Base-by-base conservation (phyloP, 75 land plant species). In the Sequoiadendron giganteum region DNA sequence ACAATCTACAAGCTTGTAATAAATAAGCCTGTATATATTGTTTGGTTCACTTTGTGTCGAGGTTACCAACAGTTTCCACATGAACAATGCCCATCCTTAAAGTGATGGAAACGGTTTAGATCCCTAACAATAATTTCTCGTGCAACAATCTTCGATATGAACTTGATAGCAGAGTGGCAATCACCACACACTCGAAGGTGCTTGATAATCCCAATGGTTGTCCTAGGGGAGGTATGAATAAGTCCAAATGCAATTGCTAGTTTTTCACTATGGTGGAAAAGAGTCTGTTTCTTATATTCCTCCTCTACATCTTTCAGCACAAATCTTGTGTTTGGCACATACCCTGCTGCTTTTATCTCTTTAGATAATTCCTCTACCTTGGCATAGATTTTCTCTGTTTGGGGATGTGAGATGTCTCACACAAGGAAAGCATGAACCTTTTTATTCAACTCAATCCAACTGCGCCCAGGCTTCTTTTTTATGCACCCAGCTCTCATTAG, bases 141-240 rank as follows among this genome's bases (percentile, higher is more conserved):
- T 45, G 25, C 55, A 47, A 48, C 88, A 19, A 87, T 77, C 55
- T 81, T 81, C 25, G 86, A 80, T 83, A 80, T 78, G 43, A 80
- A 47, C 82, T 47, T 79, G 45, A 55, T 40, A 38, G 88, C 88
- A 49, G 52, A 38, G 47, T 87, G 87, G 58, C 87, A 87, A 87
- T 87, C 87, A 87, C 52, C 81, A 79, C 87, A 87, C 45, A 87
- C 75, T n/a, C 87, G 87, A 39, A 87, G 45, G 21, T 87, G 82
- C 88, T 87, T 87, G 83, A 80, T 45, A 40, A 87, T 76, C 49
- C 87, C 85, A 72, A 87, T 68, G 1, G 77, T 36, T 21, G 87
- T 70, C 47, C 87, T 85, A 16, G 87, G 85, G 18, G 87, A 38
- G 25, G 87, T 87, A 25, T 75, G 36, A 2, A 87, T 30, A 7